These are phyloP conservation scores for Exophiala dermatitidis DNA, from an alignment of 2,329 filamentous ascomycete genomes.

Conservation along the genomic window DNA sequence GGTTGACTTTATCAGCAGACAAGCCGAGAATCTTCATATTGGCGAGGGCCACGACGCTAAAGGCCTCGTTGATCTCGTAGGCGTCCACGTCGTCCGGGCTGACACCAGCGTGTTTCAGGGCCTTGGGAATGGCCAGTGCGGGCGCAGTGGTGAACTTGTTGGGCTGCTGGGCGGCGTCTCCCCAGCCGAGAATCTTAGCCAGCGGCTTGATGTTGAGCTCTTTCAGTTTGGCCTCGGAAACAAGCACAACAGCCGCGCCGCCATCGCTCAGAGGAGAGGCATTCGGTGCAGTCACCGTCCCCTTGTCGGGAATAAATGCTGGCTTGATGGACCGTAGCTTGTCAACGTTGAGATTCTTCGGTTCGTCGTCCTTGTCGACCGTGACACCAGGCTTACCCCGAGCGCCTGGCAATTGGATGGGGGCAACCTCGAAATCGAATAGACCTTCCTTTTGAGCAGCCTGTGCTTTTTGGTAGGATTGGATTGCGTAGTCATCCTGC, in stretches of 20 bases:
- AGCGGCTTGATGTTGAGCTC: slow-evolving; percentile 84
- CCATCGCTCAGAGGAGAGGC: slow-evolving; percentile 95
- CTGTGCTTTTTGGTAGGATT: slow-evolving; percentile 88
- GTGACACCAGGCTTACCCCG: slow-evolving; percentile 80
- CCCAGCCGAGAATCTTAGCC: slow-evolving; percentile 96
- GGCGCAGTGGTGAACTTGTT: slow-evolving; percentile 95
- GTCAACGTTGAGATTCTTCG: slow-evolving; percentile 79
- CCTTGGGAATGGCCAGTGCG: slow-evolving; percentile 91
- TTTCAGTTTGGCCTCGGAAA: slow-evolving; percentile 90
- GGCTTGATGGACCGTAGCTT: slow-evolving; percentile 81
- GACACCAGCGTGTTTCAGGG: slow-evolving; percentile 86
- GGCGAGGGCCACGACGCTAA: slow-evolving; percentile 90
- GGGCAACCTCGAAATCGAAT: slow-evolving; percentile 81
- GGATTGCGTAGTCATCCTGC: slow-evolving; percentile 94
- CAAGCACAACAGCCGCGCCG: slow-evolving; percentile 82
- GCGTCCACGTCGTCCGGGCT: slow-evolving; percentile 72
- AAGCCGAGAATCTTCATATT: slow-evolving; percentile 89
- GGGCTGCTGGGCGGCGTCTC: slow-evolving; percentile 82
- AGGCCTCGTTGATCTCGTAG: slow-evolving; percentile 99
- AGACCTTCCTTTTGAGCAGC: slow-evolving; percentile 71
- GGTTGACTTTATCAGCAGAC: slow-evolving; percentile 78
- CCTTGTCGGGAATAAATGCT: slow-evolving; percentile 65
- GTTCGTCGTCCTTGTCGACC: slow-evolving; percentile 84
- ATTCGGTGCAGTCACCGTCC: slow-evolving; percentile 92
- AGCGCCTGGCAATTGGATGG: slow-evolving; percentile 77